Evolutionary conservation across 2,329 filamentous ascomycete species (phyloP), one percentile per base, ranked within the genome.

Genomic region (Westerdykella sp.): DNA sequence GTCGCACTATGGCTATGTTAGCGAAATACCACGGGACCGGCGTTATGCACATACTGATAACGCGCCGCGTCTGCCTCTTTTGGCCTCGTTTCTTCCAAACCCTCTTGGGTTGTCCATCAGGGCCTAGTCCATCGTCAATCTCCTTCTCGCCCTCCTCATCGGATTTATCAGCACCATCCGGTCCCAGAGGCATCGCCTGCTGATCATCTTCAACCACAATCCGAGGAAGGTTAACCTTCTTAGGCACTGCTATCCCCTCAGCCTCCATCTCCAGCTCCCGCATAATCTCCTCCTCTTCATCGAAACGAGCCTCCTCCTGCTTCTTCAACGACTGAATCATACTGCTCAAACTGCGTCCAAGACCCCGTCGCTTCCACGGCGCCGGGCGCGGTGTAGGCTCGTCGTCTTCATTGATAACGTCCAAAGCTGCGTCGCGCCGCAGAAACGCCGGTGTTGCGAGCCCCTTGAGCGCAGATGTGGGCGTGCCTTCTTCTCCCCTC

Each of bases 11-110:
- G 15, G 23, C 14, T 31, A n/a, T 18, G 43, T 66, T 54, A 65
- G 56, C 36, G 39, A 23, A n/a, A 39, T 37, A 28, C 31, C 25
- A 21, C 34, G 32, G n/a, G 13, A 36, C 14, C 32, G 2, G 5
- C 34, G 18, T n/a, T 4, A 36, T 23, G 16, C 39, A 50, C 55
- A 51, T 49, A 64, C 63, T 86, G 46, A 82, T 88, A 43, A 78
- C 74, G 38, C 75, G 72, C 48, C 82, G 74, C 3, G 87, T 91
- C 43, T 85, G 87, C 47, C 87, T 75, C 72, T 93, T 93, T 62
- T 86, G 78, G 0, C 85, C 86, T 71, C 86, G 87, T 76, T 93
- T 93, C 74, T 90, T 91, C 72, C 78, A 91, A 1, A 79, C 67
- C 42, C 75, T 78, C 31, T 81, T 62, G 2, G 81, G 81, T 48